Evolutionary conservation across 208 protist species (phyloP).

Genomic region (Trypanosoma avium): DNA sequence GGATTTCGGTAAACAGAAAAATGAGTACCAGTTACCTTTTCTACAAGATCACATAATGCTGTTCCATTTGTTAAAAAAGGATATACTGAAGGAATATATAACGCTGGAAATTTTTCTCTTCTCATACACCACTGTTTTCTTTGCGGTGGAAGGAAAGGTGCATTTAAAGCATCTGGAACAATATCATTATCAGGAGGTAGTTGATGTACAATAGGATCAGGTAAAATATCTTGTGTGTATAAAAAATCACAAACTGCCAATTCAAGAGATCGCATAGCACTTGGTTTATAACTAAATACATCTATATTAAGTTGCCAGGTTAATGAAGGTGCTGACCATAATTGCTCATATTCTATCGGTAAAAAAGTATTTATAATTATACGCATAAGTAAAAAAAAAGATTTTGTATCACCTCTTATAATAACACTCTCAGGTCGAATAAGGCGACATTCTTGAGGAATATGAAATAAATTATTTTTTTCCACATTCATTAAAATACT

Average conservation of each 20-base stretch:
- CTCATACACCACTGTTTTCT: constrained; percentile 14
- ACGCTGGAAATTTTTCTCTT: constrained; percentile 18
- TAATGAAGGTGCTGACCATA: constrained; percentile 30
- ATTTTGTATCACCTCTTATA: constrained; percentile 22
- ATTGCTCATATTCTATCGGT: constrained; percentile 40
- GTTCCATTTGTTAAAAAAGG: constrained; percentile 80
- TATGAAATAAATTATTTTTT: constrained; percentile 8
- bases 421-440: constrained; percentile 54
- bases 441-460: constrained; percentile 29
- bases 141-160: constrained; percentile 52
- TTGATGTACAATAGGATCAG: constrained; percentile 41
- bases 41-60: constrained; percentile 46
- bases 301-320: constrained; percentile 45
- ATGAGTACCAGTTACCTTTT: constrained; percentile 17
- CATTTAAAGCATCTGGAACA: constrained; percentile 43
- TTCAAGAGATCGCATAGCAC: constrained; percentile 39
- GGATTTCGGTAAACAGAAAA: constrained; percentile 46
- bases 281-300: constrained; percentile 8
- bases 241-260: constrained; percentile 50
- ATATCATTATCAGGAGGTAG: constrained; percentile 65
- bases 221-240: constrained; percentile 40
- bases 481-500: constrained; percentile 1
- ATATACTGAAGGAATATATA: constrained; percentile 75
- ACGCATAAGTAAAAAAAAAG: constrained; percentile 34
- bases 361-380: constrained; percentile 51